Conservation (phyloP, 83 land plant species). For the Larix sibirica region DNA sequence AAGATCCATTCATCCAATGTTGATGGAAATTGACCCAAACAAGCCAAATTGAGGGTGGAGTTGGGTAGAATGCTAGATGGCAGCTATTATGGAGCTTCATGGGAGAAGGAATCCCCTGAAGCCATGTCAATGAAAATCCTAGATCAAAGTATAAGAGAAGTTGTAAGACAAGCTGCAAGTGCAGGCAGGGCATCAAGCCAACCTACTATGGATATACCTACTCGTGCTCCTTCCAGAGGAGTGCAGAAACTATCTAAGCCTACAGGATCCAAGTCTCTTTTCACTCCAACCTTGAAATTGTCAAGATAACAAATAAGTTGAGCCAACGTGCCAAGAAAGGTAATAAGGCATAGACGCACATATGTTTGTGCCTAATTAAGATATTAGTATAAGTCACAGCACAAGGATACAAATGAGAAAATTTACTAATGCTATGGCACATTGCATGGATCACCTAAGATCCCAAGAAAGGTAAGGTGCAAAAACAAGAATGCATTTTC, state of each 20-base stretch:
- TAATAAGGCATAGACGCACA: too few relatives aligned
- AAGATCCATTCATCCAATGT: conserved; percentile 28
- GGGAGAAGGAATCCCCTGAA: conserved; percentile 42
- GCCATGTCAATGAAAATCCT: conserved; percentile 22
- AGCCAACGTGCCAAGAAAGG: too few relatives aligned
- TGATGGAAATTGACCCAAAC: conserved; percentile 60
- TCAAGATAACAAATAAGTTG: neutral
- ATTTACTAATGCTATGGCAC: too few relatives aligned
- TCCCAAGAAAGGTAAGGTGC: too few relatives aligned
- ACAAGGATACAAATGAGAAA: too few relatives aligned
- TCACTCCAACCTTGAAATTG: conserved; percentile 35
- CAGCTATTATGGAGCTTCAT: too few relatives aligned
- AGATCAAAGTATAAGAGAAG: conserved; percentile 21
- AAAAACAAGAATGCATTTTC: too few relatives aligned
- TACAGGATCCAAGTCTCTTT: conserved; percentile 42
- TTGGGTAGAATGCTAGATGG: conserved; percentile 94
- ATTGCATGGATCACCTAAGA: too few relatives aligned
- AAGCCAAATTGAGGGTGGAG: conserved; percentile 93
- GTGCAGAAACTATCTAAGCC: conserved; percentile 31
- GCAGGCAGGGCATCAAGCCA: conserved; percentile 19
- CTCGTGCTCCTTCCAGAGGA: conserved; percentile 24
- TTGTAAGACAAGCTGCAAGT: conserved; percentile 29
- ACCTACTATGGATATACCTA: conserved; percentile 20
- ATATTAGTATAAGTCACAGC: too few relatives aligned
- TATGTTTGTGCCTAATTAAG: too few relatives aligned